Evolutionary conservation across 2,329 filamentous ascomycete genomes (phyloP), one percentile per base, ranked within the genome.

Genomic region (Orbilia javanica): DNA sequence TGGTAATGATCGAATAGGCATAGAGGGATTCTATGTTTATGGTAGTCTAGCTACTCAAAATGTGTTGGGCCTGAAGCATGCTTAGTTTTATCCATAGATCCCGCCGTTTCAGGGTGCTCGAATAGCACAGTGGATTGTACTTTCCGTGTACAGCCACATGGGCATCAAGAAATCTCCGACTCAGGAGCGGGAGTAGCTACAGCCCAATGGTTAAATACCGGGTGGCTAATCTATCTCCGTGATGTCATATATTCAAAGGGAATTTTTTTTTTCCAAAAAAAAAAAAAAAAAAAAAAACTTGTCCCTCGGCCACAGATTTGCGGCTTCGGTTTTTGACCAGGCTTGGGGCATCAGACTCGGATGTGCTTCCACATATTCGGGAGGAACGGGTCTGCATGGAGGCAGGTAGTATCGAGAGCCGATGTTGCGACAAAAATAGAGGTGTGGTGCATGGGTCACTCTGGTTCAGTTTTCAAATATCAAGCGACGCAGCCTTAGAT

Each of bases 21-120:
- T 34, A 15, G 36, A 15, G 42, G 42, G 18, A 66, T 57, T 8
- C 52, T 22, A 22, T 57, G 27, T 57, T 57, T 13, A 36, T 62
- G 64, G 31, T n/a, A 53, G 39, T 29, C 20, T 36, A 64, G 46
- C 55, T 60, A 20, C 52, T 71, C 29, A 34, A 71, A 64, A 66
- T 66, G 73, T 70, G 66, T 71, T 77, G 73, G 53, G 48, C 60
- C 65, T 77, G 73, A 77, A 70, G 73, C 73, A 57, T 39, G 73
- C 62, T 50, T 46, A n/a, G 73, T 76, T 77, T 77, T 65, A 50
- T 46, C 46, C 48, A 52, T 29, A 22, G 42, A 63, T 65, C 27
- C 73, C 34, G 66, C 60, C 66, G 73, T 77, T 77, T 77, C 73
- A 77, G 62, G 48, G 60, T n/a, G 66, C 65, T 77, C 50, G 39